Percentiles rank a stretch among this genome's conserved stretches.
These are phyloP conservation scores for Cryomyces minteri DNA, from an alignment of 495 filamentous ascomycete species.

Conservation along the genomic window DNA sequence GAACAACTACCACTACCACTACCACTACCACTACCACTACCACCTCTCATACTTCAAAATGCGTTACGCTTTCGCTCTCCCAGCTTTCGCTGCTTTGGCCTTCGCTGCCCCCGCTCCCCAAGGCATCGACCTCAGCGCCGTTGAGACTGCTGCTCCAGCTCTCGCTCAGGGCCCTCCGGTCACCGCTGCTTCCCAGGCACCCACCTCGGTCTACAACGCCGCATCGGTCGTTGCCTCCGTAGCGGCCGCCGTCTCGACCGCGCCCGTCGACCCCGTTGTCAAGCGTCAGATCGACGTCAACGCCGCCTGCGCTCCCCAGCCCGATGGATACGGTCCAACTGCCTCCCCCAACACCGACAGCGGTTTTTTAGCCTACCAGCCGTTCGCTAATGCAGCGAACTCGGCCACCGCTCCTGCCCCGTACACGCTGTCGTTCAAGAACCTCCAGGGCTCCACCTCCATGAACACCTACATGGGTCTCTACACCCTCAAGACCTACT, in stretches of 20 bases:
- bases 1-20: too few species aligned
- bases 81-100: too few species aligned
- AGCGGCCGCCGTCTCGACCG: not conserved
- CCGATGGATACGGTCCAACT: not conserved
- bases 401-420: not conserved
- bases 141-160: too few species aligned
- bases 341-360: not conserved
- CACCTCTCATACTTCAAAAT: too few species aligned
- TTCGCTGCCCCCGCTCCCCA: too few species aligned
- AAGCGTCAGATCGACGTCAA: not conserved
- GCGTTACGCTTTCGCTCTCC: too few species aligned
- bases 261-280: not conserved
- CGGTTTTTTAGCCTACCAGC: not conserved
- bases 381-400: not conserved
- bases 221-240: not conserved
- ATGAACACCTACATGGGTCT: conserved; percentile 5
- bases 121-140: too few species aligned
- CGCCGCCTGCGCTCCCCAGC: not conserved
- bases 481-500: conserved; percentile 7
- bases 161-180: too few species aligned
- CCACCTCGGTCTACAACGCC: not conserved
- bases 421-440: conserved; percentile 1
- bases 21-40: too few species aligned
- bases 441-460: conserved; percentile 2
- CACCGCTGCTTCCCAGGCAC: too few species aligned